Conservation (phyloP, 2,329 filamentous ascomycete species). For the Sporothrix pseudoabietina region DNA sequence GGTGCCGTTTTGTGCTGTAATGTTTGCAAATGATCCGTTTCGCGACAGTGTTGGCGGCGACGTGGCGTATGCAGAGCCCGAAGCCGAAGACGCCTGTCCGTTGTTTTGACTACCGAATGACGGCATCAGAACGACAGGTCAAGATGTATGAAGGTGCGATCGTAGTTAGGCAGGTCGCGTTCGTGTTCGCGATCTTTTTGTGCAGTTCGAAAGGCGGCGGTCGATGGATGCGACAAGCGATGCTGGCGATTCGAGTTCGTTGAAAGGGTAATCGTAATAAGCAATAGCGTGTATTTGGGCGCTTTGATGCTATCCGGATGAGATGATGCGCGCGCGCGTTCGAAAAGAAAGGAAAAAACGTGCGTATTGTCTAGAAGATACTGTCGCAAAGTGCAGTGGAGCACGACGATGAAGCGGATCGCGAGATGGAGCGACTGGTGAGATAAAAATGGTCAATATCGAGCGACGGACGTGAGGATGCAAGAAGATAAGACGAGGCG, state of each 20-base stretch:
- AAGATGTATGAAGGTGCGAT: not conserved
- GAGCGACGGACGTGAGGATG: not conserved
- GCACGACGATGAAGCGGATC: slow-evolving; percentile 25
- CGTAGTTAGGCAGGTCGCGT: not conserved
- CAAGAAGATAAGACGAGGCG: not conserved
- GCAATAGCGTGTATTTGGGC: too few relatives aligned
- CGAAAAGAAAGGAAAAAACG: not conserved
- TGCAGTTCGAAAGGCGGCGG: not conserved
- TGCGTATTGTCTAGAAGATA: not conserved
- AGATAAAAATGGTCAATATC: not conserved
- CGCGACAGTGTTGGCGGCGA: not conserved
- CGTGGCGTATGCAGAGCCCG: not conserved
- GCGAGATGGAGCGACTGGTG: not conserved
- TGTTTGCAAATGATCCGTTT: slow-evolving; percentile 28
- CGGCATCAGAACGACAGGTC: not conserved
- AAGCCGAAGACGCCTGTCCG: not conserved
- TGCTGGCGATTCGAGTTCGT: not conserved
- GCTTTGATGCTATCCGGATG: not conserved
- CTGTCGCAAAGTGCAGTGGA: slow-evolving; percentile 31
- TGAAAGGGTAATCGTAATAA: not conserved
- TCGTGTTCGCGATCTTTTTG: not conserved
- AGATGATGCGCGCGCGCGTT: slow-evolving; percentile 11
- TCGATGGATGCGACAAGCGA: not conserved
- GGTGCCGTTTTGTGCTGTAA: slow-evolving; percentile 40
- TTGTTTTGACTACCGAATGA: not conserved